Base-by-base conservation (phyloP, 129 eudicot species). In the Glebionis coronaria region DNA sequence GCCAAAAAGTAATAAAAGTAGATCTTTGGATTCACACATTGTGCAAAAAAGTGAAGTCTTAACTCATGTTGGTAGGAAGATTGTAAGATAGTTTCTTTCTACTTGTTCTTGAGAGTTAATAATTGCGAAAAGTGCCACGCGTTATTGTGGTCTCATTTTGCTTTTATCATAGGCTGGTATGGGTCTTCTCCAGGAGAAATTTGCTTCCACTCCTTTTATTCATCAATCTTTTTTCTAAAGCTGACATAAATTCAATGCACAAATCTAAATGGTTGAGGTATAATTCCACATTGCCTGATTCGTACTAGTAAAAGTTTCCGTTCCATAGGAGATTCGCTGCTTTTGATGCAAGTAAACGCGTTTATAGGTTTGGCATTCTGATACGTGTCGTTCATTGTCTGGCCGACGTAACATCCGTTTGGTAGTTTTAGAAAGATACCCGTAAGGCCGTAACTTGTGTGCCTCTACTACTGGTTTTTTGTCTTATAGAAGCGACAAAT, bases 111-210 rank as follows among this genome's bases (percentile, higher is more conserved):
- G 13, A 16, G 60, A 52, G 29, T 12, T 57, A 23, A 10, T 27
- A 68, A 25, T 56, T 19, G 52, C 21, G 18, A 56, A 71, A 52
- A 78, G 63, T 63, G 77, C 56, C 76, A 69, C 67, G 71, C 70
- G 78, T 72, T 61, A 50, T 60, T 68, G 78, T 70, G 68, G 76
- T 72, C 73, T 65, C 78, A 52, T 61, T 31, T 21, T 67, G 82
- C 82, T 76, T 76, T 76, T 76, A 76, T 76, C 80, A 68, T 61
- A 52, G 65, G 69, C 59, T 60, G 69, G 69, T 76, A 68, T 68
- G 79, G 79, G 79, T 52, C 69, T 60, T 68, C 69, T 75, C 61
- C 74, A 78, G 78, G 78, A 72, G 78, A 78, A 72, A 78, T 78
- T 72, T 72, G 74, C 70, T 78, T 78, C 78, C 74, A 66, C 70